A percentile compares a stretch with the other conserved stretches of the same genome.
Evolutionary conservation across 768 basidiomycete species (phyloP).

Genomic region (Neoboletus magnificus): DNA sequence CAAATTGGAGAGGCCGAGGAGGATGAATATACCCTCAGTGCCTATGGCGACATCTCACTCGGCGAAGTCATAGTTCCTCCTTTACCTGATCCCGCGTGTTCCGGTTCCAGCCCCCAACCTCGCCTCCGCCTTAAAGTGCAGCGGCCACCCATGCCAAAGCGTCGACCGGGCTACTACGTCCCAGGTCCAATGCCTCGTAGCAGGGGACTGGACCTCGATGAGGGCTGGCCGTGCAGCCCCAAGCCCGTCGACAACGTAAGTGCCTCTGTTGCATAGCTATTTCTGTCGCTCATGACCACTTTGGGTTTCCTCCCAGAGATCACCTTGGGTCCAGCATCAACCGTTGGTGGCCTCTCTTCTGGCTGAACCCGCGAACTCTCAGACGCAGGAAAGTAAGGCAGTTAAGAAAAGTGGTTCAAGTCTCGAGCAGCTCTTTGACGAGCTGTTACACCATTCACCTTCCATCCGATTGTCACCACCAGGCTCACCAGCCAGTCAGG

Average conservation of each 20-base stretch:
- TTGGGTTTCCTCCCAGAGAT: background rate
- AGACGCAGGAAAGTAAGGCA: background rate
- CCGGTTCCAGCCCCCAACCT: constrained; percentile 1
- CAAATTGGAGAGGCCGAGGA: constrained; percentile 24
- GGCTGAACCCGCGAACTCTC: background rate
- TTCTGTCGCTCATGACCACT: background rate
- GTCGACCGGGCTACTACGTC: constrained; percentile 11
- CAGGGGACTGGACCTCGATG: background rate
- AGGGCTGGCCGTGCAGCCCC: constrained; percentile 15
- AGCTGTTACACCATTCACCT: constrained; percentile 11
- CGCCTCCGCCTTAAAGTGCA: constrained; percentile 26
- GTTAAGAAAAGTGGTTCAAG: constrained; percentile 1
- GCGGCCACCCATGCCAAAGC: constrained; percentile 29
- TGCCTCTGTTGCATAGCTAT: background rate
- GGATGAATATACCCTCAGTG: constrained; percentile 40
- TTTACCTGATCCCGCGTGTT: background rate
- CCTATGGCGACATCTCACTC: constrained; percentile 46
- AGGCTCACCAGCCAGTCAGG: constrained; percentile 7
- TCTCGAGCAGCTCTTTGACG: constrained; percentile 14
- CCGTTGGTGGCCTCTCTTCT: constrained; percentile 9
- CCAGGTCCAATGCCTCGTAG: constrained; percentile 4
- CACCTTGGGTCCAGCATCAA: constrained; percentile 14
- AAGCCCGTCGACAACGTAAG: constrained; percentile 15
- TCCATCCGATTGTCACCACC: constrained; percentile 22
- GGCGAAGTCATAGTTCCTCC: constrained; percentile 37